A percentile compares a stretch with the other conserved stretches of the same genome.
These are phyloP conservation scores for Cladophialophora carrionii DNA, from an alignment of 2,329 filamentous ascomycete species.

Conservation along the genomic window DNA sequence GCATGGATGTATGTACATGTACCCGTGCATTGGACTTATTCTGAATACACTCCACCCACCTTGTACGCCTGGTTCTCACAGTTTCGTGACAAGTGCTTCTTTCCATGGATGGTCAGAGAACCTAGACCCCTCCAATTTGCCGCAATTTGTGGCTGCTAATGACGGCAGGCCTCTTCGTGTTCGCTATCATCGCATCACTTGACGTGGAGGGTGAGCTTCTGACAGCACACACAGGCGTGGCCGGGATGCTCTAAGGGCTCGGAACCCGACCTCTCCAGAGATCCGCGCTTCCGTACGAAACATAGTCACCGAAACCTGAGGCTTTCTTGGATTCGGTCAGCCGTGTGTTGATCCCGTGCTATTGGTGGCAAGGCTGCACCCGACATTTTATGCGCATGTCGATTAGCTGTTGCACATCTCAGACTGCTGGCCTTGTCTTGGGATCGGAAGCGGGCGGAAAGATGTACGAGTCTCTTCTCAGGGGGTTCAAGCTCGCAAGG, in stretches of 20 bases:
- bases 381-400: neutral
- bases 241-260: neutral
- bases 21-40: neutral
- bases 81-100: neutral
- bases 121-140: slow-evolving; percentile 1
- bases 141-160: neutral
- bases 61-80: neutral
- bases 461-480: neutral
- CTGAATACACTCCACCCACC: neutral
- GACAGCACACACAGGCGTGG: neutral
- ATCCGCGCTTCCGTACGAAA: slow-evolving; percentile 6
- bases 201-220: neutral
- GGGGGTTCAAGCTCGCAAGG: neutral
- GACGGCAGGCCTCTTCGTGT: slow-evolving; percentile 3
- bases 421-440: neutral
- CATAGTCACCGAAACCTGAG: neutral
- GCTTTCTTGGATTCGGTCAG: neutral
- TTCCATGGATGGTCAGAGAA: neutral
- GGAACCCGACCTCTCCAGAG: slow-evolving; percentile 2
- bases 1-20: too few species aligned
- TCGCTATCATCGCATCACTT: slow-evolving; percentile 6
- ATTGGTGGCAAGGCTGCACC: neutral
- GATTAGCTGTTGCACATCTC: slow-evolving; percentile 1
- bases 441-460: neutral
- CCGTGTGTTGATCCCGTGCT: neutral